phyloP scores from a whole-genome alignment of 75 land plant species.

The Adiantum capillusveneris region DNA sequence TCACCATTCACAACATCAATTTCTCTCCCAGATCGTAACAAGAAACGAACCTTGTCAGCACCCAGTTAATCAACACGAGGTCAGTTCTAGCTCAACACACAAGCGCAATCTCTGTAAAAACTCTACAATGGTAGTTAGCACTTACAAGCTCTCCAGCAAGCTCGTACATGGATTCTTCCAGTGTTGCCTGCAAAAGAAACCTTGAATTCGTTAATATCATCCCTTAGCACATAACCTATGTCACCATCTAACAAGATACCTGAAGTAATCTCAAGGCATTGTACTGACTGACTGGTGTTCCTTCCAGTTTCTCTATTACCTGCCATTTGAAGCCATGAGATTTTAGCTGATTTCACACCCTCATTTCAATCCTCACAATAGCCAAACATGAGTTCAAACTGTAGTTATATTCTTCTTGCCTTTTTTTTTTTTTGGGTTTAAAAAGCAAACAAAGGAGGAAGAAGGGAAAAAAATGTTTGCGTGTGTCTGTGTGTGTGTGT shows the following conservation, averaged over 20 bases:
- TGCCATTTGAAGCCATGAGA: slow-evolving; percentile 18
- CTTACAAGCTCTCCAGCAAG: slow-evolving; percentile 98
- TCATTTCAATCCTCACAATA: too few relatives aligned
- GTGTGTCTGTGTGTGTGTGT: too few relatives aligned
- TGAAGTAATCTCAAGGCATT: slow-evolving; percentile 90
- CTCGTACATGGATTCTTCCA: slow-evolving; percentile 95
- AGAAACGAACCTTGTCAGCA: slow-evolving; percentile 66
- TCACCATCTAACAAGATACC: slow-evolving; percentile 47
- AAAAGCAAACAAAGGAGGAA: background rate
- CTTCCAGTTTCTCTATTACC: slow-evolving; percentile 99
- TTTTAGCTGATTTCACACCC: too few relatives aligned
- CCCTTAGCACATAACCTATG: too few relatives aligned
- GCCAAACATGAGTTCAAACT: too few relatives aligned
- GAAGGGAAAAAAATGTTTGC: background rate
- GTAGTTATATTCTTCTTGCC: too few relatives aligned
- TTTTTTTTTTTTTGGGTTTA: too few relatives aligned
- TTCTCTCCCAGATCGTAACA: slow-evolving; percentile 89
- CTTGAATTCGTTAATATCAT: too few relatives aligned
- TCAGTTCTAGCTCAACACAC: too few relatives aligned
- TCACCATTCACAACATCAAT: slow-evolving; percentile 61
- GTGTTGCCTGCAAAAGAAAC: slow-evolving; percentile 63
- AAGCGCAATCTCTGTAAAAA: too few relatives aligned
- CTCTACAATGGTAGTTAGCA: too few relatives aligned
- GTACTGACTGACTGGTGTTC: slow-evolving; percentile 91
- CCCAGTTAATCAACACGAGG: too few relatives aligned